Evolutionary conservation across 768 basidiomycete genomes (phyloP), one percentile per base, ranked within the genome.

Genomic region (Chalciporus sphaerocephalus): DNA sequence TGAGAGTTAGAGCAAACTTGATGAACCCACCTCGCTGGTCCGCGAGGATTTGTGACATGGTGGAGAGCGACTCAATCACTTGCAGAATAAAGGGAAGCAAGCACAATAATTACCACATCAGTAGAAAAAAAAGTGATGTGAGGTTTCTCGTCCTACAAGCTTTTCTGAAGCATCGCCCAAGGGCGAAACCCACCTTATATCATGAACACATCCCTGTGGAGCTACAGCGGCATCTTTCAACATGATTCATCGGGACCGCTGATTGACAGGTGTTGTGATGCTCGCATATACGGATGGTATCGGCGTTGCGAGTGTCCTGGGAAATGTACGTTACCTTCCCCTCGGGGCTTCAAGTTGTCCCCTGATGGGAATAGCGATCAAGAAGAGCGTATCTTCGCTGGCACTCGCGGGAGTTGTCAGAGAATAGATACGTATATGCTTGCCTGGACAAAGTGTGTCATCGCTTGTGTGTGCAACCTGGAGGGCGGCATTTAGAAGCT

Each of bases 361-460:
- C 17, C 15, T 2, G 36, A 39, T 37, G 48, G 18, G 32, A 44
- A 46, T 23, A 51, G 36, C 36, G 33, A 35, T 25, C 51, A 77
- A 76, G 40, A 92, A 92, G 65, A 94, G 94, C 44, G 92, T 93
- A 61, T 95, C 91, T 48, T 79, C 77, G 47, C 89, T 8, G 50
- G 24, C 33, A 15, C 24, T 39, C 38, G 47, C 30, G 91, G 88
- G 28, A 35, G n/a, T 32, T 30, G 21, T 46, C 12, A 22, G 20
- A n/a, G 18, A 27, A 37, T 18, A 11, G 32, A 7, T 9, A 16
- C 25, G n/a, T n/a, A n/a, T n/a, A 20, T 11, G 5, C 20, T 39
- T 43, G 20, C 40, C 42, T 37, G 11, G 39, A 27, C 40, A 35
- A 37, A 36, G 25, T 30, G 35, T 27, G 4, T 28, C 22, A 10